phyloP scores from a whole-genome alignment of 768 basidiomycete genomes.

The Melanogaster broomeanus region DNA sequence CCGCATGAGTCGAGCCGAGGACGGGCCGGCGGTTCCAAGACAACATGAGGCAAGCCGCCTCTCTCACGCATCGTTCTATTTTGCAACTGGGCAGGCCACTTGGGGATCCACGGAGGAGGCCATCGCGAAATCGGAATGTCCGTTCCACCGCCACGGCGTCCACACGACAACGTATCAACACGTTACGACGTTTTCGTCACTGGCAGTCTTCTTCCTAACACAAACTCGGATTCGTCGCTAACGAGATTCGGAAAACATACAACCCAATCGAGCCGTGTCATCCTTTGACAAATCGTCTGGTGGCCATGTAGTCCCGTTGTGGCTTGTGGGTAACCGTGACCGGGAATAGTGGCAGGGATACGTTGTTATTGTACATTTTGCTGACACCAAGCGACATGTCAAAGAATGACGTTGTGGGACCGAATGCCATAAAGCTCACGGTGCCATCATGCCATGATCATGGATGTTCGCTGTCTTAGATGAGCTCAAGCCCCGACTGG shows the following conservation, averaged over 20 bases:
- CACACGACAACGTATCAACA: not conserved
- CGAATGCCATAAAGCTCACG: not conserved
- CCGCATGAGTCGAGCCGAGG: too few relatives aligned
- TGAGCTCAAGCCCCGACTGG: not conserved
- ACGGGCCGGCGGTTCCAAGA: slow-evolving; percentile 1
- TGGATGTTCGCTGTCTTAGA: not conserved
- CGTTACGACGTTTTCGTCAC: not conserved
- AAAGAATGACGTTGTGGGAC: not conserved
- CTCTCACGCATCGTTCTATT: slow-evolving; percentile 7
- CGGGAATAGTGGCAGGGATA: not conserved
- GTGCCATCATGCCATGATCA: too few relatives aligned
- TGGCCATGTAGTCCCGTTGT: not conserved
- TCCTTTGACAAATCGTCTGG: not conserved
- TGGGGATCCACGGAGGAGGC: not conserved
- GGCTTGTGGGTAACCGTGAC: too few relatives aligned
- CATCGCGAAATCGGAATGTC: not conserved
- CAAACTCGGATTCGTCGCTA: not conserved
- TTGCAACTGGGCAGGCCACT: not conserved
- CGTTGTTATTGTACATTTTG: not conserved
- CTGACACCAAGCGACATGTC: not conserved
- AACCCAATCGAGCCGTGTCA: not conserved
- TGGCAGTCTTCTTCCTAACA: not conserved
- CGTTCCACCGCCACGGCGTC: not conserved
- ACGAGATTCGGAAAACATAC: not conserved
- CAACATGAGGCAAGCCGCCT: not conserved